Base-by-base conservation (phyloP, 2,329 filamentous ascomycete genomes). In the Fusarium sp. region DNA sequence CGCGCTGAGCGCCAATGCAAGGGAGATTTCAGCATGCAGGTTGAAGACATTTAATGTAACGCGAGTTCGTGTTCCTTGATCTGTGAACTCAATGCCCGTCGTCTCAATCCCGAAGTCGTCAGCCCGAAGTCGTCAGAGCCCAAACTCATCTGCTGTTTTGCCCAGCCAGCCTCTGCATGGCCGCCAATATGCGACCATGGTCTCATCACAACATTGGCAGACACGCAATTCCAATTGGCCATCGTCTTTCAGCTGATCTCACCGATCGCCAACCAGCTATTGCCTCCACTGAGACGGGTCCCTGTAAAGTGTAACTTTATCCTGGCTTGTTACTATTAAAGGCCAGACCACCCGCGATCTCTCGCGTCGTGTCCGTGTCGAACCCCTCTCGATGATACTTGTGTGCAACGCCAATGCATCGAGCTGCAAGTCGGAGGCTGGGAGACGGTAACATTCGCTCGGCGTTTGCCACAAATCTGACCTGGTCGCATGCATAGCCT, bases 351-450 rank as follows among this genome's bases (percentile, higher is more conserved):
- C 49, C 74, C 74, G 74, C 74, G 74, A 60, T 27, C 39, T 41
- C 49, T 71, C 73, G 74, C 61, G 72, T 76, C 74, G 74, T 75
- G 73, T 70, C 65, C 69, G 72, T 73, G 69, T 71, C 52, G 62
- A 42, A 68, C 62, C 72, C 65, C 64, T 69, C 60, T 25, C 19
- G 23, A 73, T 66, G 59, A 41, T 55, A 63, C 62, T 46, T 48
- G 49, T 49, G 62, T 68, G 60, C 57, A 56, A 62, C 61, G 48
- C 54, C 61, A 21, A 72, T 72, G 69, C 60, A 66, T 42, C 60
- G n/a, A 71, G 29, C 42, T 73, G 66, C 70, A 72, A 39, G 59
- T 45, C 33, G 70, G 63, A 65, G 70, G 70, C 63, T 73, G 70
- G 70, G 70, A 46, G 42, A 49, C 46, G 49, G 69, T 63, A 58